Evolutionary conservation across 208 protist species (phyloP), one percentile per base, ranked within the genome.

Genomic region (Acanthamoeba lenticulata): DNA sequence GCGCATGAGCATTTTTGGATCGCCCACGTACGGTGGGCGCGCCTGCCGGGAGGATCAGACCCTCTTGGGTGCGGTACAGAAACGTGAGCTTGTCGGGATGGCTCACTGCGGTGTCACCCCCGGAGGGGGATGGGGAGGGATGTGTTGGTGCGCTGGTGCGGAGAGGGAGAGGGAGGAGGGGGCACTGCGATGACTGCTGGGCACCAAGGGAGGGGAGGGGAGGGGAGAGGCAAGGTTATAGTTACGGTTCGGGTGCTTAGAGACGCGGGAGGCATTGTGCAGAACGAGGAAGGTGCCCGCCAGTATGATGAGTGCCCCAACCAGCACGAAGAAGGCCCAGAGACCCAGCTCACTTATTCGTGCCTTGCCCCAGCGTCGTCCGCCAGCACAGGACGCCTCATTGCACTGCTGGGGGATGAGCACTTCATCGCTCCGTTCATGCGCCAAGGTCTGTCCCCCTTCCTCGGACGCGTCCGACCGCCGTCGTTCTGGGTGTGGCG

Each of bases 231-330:
- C 7, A 65, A 27, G n/a, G 15, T 21, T 5, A 27, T 34, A 65
- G n/a, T 7, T 72, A 83, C 72, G 72, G 34, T 19, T 6, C 19
- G 72, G 72, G 34, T 49, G 72, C 17, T 27, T 11, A 38, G 72
- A 83, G 40, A 17, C 72, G 5, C 40, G 72, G 2, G 72, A 29
- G 72, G 72, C 72, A 38, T 83, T 83, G 72, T 83, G 72, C 5
- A 83, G 72, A 27, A 83, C 72, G 72, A 83, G 72, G 21, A 83
- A 83, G 72, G 72, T 83, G 72, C 72, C 72, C 2, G 72, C 72
- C 34, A 83, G 40, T 3, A 83, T 32, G 72, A 83, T 83, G 72
- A 83, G 72, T n/a, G 6, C 72, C 24, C 38, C 72, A 6, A 83
- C 72, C 11, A 83, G 40, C 72, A 83, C 72, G 72, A 83, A 83